Conservation (phyloP, 352 stramenopile genomes). For the Pythium monospermum region DNA sequence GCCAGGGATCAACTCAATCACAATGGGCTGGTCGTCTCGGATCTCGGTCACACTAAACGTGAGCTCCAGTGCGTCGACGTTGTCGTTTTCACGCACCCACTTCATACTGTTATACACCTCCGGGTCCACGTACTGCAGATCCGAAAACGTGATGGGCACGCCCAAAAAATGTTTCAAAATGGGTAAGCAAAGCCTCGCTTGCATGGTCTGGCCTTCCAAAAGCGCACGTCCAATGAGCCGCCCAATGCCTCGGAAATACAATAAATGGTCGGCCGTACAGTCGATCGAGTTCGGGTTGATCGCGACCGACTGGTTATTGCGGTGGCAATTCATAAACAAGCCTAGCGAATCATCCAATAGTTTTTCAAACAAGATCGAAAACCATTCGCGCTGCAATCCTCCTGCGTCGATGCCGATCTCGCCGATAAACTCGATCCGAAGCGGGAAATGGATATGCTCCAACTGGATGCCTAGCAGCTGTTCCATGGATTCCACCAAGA, state of each 20-base stretch:
- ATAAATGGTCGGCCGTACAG: conserved; percentile 64
- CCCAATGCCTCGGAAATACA: conserved; percentile 86
- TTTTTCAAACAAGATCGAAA: conserved; percentile 69
- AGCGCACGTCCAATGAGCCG: conserved; percentile 62
- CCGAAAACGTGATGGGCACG: conserved; percentile 77
- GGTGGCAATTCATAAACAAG: conserved; percentile 72
- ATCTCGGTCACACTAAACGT: conserved; percentile 74
- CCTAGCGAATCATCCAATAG: conserved; percentile 60
- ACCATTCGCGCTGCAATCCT: conserved; percentile 78
- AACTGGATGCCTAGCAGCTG: conserved; percentile 69
- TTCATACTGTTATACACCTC: conserved; percentile 77
- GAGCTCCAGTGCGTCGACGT: conserved; percentile 59
- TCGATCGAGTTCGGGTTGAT: conserved; percentile 78
- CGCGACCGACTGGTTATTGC: conserved; percentile 59
- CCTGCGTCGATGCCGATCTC: conserved; percentile 76
- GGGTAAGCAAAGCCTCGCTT: conserved; percentile 57
- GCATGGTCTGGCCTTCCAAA: conserved; percentile 73
- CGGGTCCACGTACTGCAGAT: conserved; percentile 75
- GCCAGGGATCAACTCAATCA: conserved; percentile 54
- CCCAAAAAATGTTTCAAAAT: conserved; percentile 81
- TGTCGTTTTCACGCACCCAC: conserved; percentile 65
- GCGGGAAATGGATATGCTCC: conserved; percentile 70
- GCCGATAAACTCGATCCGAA: conserved; percentile 85
- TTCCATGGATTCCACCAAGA: conserved; percentile 80
- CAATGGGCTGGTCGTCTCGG: conserved; percentile 47